phyloP scores from a whole-genome alignment of 305 asterid species.

The Fraxinus albicans region DNA sequence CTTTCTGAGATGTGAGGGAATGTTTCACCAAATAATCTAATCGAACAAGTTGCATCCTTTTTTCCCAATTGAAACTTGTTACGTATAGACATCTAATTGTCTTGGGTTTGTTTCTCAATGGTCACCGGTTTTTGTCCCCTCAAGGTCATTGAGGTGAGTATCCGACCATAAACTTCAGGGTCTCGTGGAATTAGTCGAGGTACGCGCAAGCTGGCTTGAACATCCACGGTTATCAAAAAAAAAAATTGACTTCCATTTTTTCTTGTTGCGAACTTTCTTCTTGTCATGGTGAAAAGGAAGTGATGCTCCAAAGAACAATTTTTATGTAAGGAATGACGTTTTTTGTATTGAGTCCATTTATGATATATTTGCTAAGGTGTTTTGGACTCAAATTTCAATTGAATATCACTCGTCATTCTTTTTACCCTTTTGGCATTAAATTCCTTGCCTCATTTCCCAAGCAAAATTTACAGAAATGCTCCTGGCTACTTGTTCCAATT shows the following conservation, averaged over 20 bases:
- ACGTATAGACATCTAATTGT: background rate
- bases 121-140: too few species aligned
- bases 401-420: background rate
- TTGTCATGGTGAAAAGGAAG: background rate
- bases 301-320: background rate
- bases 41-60: background rate
- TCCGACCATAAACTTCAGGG: too few species aligned
- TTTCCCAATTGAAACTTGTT: background rate
- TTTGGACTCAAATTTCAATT: background rate
- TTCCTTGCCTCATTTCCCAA: background rate
- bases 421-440: background rate
- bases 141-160: too few species aligned
- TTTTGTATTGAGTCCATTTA: background rate
- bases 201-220: too few species aligned
- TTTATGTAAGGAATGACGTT: background rate
- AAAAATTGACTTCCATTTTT: background rate
- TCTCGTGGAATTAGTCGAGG: too few species aligned
- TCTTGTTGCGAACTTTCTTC: background rate
- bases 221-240: too few species aligned
- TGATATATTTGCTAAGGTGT: background rate
- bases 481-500: background rate
- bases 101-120: too few species aligned
- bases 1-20: background rate
- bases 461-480: background rate
- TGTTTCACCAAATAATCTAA: background rate